These are phyloP conservation scores for Tricholoma matsutake DNA, from an alignment of 768 basidiomycete genomes.

Conservation along the genomic window DNA sequence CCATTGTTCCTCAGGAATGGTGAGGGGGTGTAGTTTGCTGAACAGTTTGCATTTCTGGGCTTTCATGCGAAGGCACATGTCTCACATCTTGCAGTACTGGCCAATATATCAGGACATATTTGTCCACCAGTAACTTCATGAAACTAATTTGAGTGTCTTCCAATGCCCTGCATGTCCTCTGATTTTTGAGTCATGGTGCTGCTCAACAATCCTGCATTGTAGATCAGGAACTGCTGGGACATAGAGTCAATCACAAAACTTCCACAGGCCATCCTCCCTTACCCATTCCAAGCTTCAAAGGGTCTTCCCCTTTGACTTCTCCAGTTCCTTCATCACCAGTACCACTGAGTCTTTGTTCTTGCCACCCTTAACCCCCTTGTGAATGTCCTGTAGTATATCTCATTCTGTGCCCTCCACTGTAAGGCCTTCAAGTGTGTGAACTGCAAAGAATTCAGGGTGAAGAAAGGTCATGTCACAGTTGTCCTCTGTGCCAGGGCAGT, in stretches of 20 bases:
- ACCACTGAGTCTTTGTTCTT: neutral
- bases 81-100: no score
- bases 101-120: no score
- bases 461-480: slow-evolving; percentile 6
- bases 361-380: neutral
- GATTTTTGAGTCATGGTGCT: no score
- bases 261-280: slow-evolving; percentile 4
- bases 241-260: slow-evolving; percentile 14
- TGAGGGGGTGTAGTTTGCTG: no score
- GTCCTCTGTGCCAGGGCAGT: neutral
- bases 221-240: neutral
- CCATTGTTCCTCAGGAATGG: slow-evolving; percentile 2
- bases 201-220: no score
- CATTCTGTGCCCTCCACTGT: neutral
- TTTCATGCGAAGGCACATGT: no score
- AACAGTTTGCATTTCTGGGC: no score
- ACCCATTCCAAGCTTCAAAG: neutral
- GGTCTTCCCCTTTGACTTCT: neutral
- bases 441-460: no score
- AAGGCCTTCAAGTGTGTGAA: neutral
- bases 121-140: slow-evolving; percentile 23
- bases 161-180: no score
- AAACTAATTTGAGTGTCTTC: slow-evolving; percentile 29
- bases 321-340: neutral
- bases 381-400: neutral